A percentile compares a stretch with the other conserved stretches of the same genome.
These are phyloP conservation scores for Debaryomyces singareniensis DNA, from an alignment of 1,139 yeast genomes.

Conservation along the genomic window DNA sequence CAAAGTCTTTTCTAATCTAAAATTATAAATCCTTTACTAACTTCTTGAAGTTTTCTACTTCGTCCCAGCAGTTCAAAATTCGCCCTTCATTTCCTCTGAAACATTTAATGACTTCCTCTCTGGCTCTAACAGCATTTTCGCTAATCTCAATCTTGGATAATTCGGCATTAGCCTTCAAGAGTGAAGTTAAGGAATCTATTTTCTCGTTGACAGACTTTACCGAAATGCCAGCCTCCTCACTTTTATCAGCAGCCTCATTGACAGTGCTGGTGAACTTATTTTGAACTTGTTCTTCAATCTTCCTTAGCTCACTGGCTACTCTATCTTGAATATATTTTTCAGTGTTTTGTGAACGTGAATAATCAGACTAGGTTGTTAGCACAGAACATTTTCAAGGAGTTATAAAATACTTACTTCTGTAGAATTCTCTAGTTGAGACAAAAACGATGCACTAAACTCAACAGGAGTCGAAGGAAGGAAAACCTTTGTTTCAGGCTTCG, in stretches of 20 bases:
- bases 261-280: slow-evolving; percentile 50
- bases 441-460: slow-evolving; percentile 63
- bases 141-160: slow-evolving; percentile 32
- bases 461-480: slow-evolving; percentile 70
- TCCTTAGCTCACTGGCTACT: slow-evolving; percentile 60
- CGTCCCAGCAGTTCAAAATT: slow-evolving; percentile 85
- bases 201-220: slow-evolving; percentile 33
- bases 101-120: slow-evolving; percentile 59
- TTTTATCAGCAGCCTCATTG: slow-evolving; percentile 30
- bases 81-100: slow-evolving; percentile 61
- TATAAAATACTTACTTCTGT: slow-evolving; percentile 43
- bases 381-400: slow-evolving; percentile 2
- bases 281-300: slow-evolving; percentile 55
- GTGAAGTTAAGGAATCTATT: slow-evolving; percentile 38
- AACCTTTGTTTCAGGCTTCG: slow-evolving; percentile 60
- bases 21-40: slow-evolving; percentile 31
- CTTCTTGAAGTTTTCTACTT: slow-evolving; percentile 67
- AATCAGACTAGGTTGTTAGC: slow-evolving; percentile 49
- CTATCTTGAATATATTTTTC: slow-evolving; percentile 74
- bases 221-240: slow-evolving; percentile 21
- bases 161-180: slow-evolving; percentile 42
- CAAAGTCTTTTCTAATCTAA: neutral
- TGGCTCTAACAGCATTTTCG: slow-evolving; percentile 33
- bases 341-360: slow-evolving; percentile 72
- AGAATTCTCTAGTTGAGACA: slow-evolving; percentile 65